These are phyloP conservation scores for Ustilago shanxiensis DNA, from an alignment of 1,284 basidiomycete species.

Conservation along the genomic window DNA sequence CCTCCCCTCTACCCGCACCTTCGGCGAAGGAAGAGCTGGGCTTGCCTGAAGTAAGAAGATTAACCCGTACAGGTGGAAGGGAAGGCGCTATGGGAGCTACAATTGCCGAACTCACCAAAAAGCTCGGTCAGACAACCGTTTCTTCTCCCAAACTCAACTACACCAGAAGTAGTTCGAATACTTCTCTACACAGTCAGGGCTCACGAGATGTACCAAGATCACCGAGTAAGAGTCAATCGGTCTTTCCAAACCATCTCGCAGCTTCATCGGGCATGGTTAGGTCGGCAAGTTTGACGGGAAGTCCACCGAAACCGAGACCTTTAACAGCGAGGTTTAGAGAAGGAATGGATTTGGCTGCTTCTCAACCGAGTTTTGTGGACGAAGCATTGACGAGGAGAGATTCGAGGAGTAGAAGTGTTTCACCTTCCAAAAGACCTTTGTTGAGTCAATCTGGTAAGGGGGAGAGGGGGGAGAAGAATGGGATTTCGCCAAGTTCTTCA, in stretches of 20 bases:
- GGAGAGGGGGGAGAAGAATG: not conserved
- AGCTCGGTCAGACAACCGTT: constrained; percentile 35
- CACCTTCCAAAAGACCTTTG: constrained; percentile 38
- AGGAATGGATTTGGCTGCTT: constrained; percentile 54
- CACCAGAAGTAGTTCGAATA: constrained; percentile 14
- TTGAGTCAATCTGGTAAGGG: not conserved
- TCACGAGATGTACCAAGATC: constrained; percentile 12
- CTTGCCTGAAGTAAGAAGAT: constrained; percentile 18
- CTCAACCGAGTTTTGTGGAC: constrained; percentile 29
- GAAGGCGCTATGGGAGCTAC: constrained; percentile 54
- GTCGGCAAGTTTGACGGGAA: constrained; percentile 38
- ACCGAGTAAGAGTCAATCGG: constrained; percentile 11
- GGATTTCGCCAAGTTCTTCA: not conserved
- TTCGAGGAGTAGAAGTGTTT: constrained; percentile 55
- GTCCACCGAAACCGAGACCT: constrained; percentile 53
- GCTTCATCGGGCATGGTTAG: constrained; percentile 31
- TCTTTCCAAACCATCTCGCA: constrained; percentile 20
- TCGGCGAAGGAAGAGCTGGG: not conserved
- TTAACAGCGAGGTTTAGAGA: constrained; percentile 54
- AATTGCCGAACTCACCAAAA: constrained; percentile 58
- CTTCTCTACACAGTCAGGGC: constrained; percentile 1
- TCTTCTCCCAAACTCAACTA: not conserved
- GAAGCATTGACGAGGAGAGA: constrained; percentile 26
- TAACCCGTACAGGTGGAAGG: constrained; percentile 21
- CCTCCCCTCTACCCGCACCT: constrained; percentile 3